These are phyloP conservation scores for Mycena filopes DNA, from an alignment of 768 basidiomycete genomes.

Conservation along the genomic window DNA sequence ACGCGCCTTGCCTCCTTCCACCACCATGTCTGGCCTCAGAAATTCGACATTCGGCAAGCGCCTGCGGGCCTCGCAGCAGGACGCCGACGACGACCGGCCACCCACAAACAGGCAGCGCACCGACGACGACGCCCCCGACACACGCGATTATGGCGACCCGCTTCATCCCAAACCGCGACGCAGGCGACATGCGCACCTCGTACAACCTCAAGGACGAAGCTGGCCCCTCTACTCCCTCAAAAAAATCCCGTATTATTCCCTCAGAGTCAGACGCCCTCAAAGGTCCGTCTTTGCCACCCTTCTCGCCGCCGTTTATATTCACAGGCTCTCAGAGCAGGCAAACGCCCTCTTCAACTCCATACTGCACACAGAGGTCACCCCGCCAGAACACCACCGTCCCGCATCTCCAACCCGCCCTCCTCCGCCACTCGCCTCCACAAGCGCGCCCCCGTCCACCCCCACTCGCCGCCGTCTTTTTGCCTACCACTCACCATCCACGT, in stretches of 20 bases:
- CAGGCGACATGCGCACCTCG: conserved; percentile 71
- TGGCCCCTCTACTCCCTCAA: conserved; percentile 68
- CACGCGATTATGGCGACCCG: conserved; percentile 68
- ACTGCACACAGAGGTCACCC: conserved; percentile 81
- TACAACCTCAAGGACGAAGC: conserved; percentile 73
- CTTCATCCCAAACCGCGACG: conserved; percentile 75
- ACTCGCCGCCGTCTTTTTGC: conserved; percentile 72
- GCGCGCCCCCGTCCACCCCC: conserved; percentile 59
- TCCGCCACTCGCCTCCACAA: conserved; percentile 52
- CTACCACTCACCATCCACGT: conserved; percentile 71
- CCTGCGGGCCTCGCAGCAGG: conserved; percentile 76
- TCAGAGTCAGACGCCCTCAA: conserved; percentile 82
- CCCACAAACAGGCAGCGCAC: conserved; percentile 63
- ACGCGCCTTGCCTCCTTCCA: too few relatives aligned
- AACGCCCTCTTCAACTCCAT: conserved; percentile 84
- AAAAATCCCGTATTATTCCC: conserved; percentile 69
- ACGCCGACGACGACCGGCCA: conserved; percentile 65
- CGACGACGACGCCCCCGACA: conserved; percentile 46
- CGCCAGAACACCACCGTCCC: conserved; percentile 70
- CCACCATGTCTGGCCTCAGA: conserved; percentile 77
- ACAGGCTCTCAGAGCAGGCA: conserved; percentile 80
- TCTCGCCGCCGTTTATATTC: not conserved
- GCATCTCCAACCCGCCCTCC: conserved; percentile 67
- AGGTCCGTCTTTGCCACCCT: conserved; percentile 53
- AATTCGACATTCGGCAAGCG: conserved; percentile 89